These are phyloP conservation scores for Neophaeococcomyces aloes DNA, from an alignment of 2,329 filamentous ascomycete genomes.

Conservation along the genomic window DNA sequence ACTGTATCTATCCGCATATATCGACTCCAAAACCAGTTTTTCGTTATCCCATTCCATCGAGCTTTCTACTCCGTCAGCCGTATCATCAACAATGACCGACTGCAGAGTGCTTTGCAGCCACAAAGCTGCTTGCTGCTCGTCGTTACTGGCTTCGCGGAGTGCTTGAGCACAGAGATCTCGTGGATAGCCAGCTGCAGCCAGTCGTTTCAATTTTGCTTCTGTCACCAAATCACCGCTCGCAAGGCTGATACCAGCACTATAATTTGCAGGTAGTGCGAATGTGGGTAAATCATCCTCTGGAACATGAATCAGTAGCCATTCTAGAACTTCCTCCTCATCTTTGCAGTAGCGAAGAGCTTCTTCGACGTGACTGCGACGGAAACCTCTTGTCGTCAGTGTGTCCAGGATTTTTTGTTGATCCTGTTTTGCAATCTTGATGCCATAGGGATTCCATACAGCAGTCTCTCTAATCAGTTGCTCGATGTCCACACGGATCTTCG, in stretches of 20 bases:
- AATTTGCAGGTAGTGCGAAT: conserved; percentile 86
- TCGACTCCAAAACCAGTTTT: conserved; percentile 69
- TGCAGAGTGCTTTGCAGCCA: conserved; percentile 60
- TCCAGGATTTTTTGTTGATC: conserved; percentile 54
- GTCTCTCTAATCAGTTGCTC: conserved; percentile 69
- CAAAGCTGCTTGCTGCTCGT: conserved; percentile 70
- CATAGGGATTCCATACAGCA: conserved; percentile 79
- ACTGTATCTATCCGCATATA: conserved; percentile 66
- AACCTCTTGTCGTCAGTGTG: conserved; percentile 68
- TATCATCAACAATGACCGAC: conserved; percentile 11
- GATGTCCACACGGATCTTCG: conserved; percentile 64
- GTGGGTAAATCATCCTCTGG: conserved; percentile 91
- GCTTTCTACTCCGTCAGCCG: conserved; percentile 19
- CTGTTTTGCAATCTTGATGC: conserved; percentile 50
- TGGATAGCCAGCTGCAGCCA: conserved; percentile 76
- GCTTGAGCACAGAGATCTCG: conserved; percentile 70
- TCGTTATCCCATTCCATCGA: conserved; percentile 71
- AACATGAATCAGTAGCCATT: conserved; percentile 94
- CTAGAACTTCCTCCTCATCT: conserved; percentile 80
- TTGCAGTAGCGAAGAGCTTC: conserved; percentile 83
- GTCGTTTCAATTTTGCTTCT: conserved; percentile 70
- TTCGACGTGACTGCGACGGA: conserved; percentile 77
- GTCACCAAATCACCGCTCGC: conserved; percentile 69
- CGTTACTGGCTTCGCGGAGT: conserved; percentile 56
- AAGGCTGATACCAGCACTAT: conserved; percentile 79